A percentile compares a stretch with the other conserved stretches of the same genome.
Evolutionary conservation across 257 asterid species (phyloP).

Genomic region (Scutellaria baicalensis): DNA sequence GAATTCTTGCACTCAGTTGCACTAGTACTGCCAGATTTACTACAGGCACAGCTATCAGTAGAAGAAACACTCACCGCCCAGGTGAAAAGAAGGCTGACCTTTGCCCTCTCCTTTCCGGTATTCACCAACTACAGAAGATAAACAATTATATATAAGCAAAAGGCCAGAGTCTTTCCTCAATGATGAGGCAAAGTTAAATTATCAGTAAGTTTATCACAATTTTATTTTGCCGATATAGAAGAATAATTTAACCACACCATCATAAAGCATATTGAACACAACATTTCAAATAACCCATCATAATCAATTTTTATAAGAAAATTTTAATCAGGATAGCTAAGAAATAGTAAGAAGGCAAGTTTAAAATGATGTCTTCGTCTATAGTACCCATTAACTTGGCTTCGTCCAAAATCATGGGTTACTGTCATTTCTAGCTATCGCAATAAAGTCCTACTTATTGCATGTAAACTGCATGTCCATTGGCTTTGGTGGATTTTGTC

Average conservation of each 20-base stretch:
- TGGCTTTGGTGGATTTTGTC: no score
- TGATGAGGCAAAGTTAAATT: neutral
- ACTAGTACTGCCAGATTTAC: neutral
- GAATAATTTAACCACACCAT: neutral
- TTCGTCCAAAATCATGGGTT: neutral
- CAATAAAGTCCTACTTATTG: neutral
- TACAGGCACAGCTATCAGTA: constrained; percentile 1
- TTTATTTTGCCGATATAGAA: neutral
- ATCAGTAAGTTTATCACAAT: neutral
- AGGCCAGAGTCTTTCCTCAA: neutral
- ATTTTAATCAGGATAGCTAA: no score
- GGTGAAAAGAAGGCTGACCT: constrained; percentile 91
- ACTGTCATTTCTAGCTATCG: neutral
- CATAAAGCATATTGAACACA: neutral
- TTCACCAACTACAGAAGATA: constrained; percentile 70
- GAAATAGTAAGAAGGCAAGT: neutral
- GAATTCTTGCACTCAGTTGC: neutral
- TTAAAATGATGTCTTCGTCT: neutral
- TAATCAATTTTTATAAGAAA: neutral
- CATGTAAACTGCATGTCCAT: neutral
- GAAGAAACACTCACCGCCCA: constrained; percentile 79
- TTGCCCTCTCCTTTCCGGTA: constrained; percentile 98
- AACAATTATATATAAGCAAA: constrained; percentile 15
- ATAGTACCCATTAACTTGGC: neutral
- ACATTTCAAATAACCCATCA: neutral